Base-by-base conservation (phyloP, 1,284 basidiomycete genomes). In the Malassezia arunalokei region DNA sequence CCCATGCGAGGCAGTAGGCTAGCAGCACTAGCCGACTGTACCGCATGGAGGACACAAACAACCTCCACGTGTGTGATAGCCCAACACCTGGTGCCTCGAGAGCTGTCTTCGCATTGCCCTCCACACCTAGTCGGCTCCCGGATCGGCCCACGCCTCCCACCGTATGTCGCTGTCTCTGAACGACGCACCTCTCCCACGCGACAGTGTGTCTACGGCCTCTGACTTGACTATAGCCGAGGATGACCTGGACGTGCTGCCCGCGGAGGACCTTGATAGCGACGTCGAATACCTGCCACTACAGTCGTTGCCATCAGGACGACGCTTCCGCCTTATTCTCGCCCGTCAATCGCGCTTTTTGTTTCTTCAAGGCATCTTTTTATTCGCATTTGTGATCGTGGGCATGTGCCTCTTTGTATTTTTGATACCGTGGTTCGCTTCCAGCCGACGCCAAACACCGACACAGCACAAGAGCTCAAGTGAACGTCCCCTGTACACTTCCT, bases 131-230 rank as follows among this genome's bases (percentile, higher is more conserved):
- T 24, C 20, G 4, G 20, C 20, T 24, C 20, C 20, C 20, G 20
- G 20, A 24, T 24, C 20, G 20, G 20, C 20, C 20, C 20, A 24
- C 20, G 20, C 20, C 20, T 2, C 20, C 20, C 20, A 4, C 20
- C 20, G 20, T 4, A 24, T 24, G 20, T 24, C 20, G 20, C 20
- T 24, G 20, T 24, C 20, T 24, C 2, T 20, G 39, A 20, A 11
- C 14, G 39, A n/a, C 14, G 7, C 7, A 20, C 14, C 39, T 6
- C 14, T n/a, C 12, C 41, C 40, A 41, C 40, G 33, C 40, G 43
- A 46, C 15, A 55, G 53, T 30, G 48, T 55, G 7, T 55, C 53
- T 8, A 55, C 53, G 0, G 53, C 53, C 5, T 55, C 53, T 4
- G 48, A 50, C 15, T 29, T 43, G 8, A 54, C 52, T 5, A 6